phyloP scores from a whole-genome alignment of 2,329 filamentous ascomycete genomes.

The Trichoderma sp. region DNA sequence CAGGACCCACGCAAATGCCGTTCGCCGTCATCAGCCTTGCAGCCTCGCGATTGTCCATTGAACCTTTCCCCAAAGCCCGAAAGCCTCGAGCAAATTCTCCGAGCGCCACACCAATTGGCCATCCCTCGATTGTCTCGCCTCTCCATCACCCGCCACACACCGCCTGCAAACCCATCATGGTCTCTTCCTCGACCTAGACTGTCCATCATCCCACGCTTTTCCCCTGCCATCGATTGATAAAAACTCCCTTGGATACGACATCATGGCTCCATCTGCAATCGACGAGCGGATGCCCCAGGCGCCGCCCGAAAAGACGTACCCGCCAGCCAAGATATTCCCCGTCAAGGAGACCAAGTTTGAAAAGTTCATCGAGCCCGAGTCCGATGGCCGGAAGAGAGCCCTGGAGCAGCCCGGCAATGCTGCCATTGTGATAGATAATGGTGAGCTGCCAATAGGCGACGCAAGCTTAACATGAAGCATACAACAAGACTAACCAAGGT shows the following conservation, averaged over 20 bases:
- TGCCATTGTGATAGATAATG: conserved; percentile 98
- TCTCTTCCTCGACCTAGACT: conserved; percentile 17
- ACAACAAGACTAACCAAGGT: conserved; percentile 27
- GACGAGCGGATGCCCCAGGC: conserved; percentile 45
- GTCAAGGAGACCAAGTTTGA: conserved; percentile 65
- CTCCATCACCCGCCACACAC: conserved; percentile 8
- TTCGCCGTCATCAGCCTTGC: conserved; percentile 38
- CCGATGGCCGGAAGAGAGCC: conserved; percentile 72
- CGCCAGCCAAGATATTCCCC: conserved; percentile 59
- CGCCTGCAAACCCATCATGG: conserved; percentile 15
- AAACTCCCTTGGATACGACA: conserved; percentile 26
- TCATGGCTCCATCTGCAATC: conserved; percentile 57
- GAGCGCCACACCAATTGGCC: conserved; percentile 34
- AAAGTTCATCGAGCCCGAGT: conserved; percentile 53
- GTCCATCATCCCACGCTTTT: background rate
- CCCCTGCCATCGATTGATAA: background rate
- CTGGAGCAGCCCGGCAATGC: conserved; percentile 59
- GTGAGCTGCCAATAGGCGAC: conserved; percentile 48
- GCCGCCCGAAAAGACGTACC: conserved; percentile 47
- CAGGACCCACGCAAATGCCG: conserved; percentile 28
- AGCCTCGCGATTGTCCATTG: conserved; percentile 37
- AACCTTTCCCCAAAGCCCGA: conserved; percentile 29
- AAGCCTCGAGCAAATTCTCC: conserved; percentile 28
- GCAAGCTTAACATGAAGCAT: background rate
- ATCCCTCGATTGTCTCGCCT: conserved; percentile 25